Conservation (phyloP, 345 rosid species). For the Citrus sinensis region DVS_A1.0 CM039161.1:24619001-24619500, state of each 20-base stretch:
- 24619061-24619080: conserved; percentile 50
- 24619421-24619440: conserved; percentile 46
- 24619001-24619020: conserved; percentile 57
- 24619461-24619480: conserved; percentile 41
- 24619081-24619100: conserved; percentile 49
- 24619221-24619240: conserved; percentile 35
- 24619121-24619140: neutral
- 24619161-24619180: neutral
- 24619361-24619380: neutral
- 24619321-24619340: conserved; percentile 7
- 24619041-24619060: conserved; percentile 48
- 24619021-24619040: conserved; percentile 46
- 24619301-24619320: neutral
- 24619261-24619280: neutral
- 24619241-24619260: conserved; percentile 17
- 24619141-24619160: neutral
- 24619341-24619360: neutral
- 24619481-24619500: conserved; percentile 26
- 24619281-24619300: neutral
- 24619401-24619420: conserved; percentile 29
- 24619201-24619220: conserved; percentile 51
- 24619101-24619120: conserved; percentile 52
- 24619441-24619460: conserved; percentile 40
- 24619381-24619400: conserved; percentile 5
- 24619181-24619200: conserved; percentile 6